Base-by-base conservation (phyloP, 768 basidiomycete genomes). In the Daedalea quercina region DNA sequence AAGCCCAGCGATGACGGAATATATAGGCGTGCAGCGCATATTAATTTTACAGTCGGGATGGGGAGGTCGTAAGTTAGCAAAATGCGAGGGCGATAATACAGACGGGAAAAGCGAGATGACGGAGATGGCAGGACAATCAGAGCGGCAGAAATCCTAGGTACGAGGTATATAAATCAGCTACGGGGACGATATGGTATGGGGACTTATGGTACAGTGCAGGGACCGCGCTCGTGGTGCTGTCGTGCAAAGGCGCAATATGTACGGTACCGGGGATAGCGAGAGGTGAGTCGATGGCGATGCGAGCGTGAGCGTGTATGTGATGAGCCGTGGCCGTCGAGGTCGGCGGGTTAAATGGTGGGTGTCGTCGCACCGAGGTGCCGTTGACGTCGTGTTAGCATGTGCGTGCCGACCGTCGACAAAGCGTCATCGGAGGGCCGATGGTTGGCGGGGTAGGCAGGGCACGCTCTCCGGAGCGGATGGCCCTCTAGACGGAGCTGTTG, bases 401-500 rank as follows among this genome's bases (percentile, higher is more conserved):
- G 28, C 28, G 28, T 11, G 28, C 11, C 37, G 37, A 40, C 37
- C 4, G 37, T 15, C 15, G 37, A 40, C 37, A 40, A 19, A 15
- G 28, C 28, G 28, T 11, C 28, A 40, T 40, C 37, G 37, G 28
- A 40, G 37, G 37, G 37, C 15, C 15, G 15, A 40, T 40, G 4
- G 37, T 15, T 3, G 37, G 28, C 11, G 28, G 28, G 11, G 11
- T 31, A 11, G 4, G 11, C 11, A 11, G 28, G 28, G 4, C 28
- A 11, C 28, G 28, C 28, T 31, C 28, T 31, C 11, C 28, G 11
- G 28, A 31, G 28, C 19, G 37, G 37, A 19, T 15, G 37, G 37
- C 37, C 37, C 37, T 49, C 35, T n/a, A 49, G 48, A 49, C 48
- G 19, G 48, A 31, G 26, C 20, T 47, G 48, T 40, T 35, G 48